phyloP scores from a whole-genome alignment of 331 rosid genomes.

The Prunus yedoensis region DNA sequence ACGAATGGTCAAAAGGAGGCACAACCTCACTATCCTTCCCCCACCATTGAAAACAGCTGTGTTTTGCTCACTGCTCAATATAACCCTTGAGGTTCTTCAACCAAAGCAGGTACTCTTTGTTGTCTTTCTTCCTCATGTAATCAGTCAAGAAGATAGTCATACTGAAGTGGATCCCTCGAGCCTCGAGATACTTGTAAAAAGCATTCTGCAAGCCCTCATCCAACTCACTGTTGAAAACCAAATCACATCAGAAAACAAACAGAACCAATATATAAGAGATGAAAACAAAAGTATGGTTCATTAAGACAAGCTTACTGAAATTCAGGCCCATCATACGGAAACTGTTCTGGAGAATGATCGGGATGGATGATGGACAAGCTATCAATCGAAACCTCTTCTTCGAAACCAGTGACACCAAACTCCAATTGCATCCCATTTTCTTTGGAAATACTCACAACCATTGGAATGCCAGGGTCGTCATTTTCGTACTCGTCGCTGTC shows the following conservation, averaged over 20 bases:
- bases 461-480: constrained; percentile 59
- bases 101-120: constrained; percentile 65
- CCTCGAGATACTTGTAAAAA: constrained; percentile 71
- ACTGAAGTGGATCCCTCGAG: constrained; percentile 60
- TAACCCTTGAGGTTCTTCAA: constrained; percentile 71
- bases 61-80: constrained; percentile 44
- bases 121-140: constrained; percentile 61
- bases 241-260: constrained; percentile 2
- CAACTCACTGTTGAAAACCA: constrained; percentile 55
- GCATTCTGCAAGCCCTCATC: constrained; percentile 77
- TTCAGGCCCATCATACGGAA: constrained; percentile 83
- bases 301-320: constrained; percentile 43
- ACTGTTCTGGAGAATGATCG: constrained; percentile 46
- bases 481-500: constrained; percentile 28
- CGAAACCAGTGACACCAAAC: constrained; percentile 73
- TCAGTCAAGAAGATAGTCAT: constrained; percentile 56
- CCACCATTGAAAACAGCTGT: not conserved
- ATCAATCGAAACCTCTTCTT: constrained; percentile 66
- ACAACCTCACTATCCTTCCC: constrained; percentile 12
- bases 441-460: constrained; percentile 67
- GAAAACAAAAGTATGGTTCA: not conserved
- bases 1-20: not conserved
- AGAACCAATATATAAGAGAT: not conserved
- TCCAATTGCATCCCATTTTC: constrained; percentile 50
- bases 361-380: constrained; percentile 62